These are phyloP conservation scores for Lodderomyces theae DNA, from an alignment of 1,139 yeast genomes.

Conservation along the genomic window DNA sequence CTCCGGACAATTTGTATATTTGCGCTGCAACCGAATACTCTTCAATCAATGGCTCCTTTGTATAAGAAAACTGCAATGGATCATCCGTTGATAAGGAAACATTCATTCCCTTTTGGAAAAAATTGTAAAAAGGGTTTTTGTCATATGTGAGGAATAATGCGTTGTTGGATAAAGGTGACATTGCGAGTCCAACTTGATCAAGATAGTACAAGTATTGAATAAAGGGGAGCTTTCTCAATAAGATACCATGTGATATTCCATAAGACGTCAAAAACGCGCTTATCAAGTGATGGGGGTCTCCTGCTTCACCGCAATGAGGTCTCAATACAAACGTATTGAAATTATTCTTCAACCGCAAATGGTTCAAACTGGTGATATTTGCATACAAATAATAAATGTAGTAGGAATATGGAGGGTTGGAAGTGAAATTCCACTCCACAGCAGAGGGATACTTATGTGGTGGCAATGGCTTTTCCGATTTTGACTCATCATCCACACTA, in stretches of 20 bases:
- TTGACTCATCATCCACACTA: slow-evolving; percentile 97
- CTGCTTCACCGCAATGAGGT: slow-evolving; percentile 99
- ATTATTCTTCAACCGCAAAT: slow-evolving; percentile 70
- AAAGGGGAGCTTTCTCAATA: slow-evolving; percentile 88
- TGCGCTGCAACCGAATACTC: slow-evolving; percentile 98
- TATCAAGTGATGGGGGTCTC: slow-evolving; percentile 95
- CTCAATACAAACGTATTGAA: slow-evolving; percentile 87
- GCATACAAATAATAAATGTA: slow-evolving; percentile 87
- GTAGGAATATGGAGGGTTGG: slow-evolving; percentile 97
- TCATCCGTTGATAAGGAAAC: slow-evolving; percentile 82
- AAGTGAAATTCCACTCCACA: slow-evolving; percentile 67
- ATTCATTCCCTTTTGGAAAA: slow-evolving; percentile 88
- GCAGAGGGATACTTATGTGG: slow-evolving; percentile 78
- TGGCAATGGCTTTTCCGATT: slow-evolving; percentile 76
- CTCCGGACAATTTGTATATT: slow-evolving; percentile 87
- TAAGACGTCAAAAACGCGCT: slow-evolving; percentile 87
- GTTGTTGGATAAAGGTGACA: slow-evolving; percentile 96
- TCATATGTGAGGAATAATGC: slow-evolving; percentile 94
- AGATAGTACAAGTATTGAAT: slow-evolving; percentile 89
- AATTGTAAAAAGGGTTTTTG: slow-evolving; percentile 86
- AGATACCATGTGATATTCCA: slow-evolving; percentile 92
- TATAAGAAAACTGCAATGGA: slow-evolving; percentile 85
- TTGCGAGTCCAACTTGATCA: slow-evolving; percentile 96
- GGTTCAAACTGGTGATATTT: slow-evolving; percentile 79
- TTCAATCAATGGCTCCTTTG: slow-evolving; percentile 96